phyloP scores from a whole-genome alignment of 179 eudicot genomes.

The Drosera spatulata region DNA sequence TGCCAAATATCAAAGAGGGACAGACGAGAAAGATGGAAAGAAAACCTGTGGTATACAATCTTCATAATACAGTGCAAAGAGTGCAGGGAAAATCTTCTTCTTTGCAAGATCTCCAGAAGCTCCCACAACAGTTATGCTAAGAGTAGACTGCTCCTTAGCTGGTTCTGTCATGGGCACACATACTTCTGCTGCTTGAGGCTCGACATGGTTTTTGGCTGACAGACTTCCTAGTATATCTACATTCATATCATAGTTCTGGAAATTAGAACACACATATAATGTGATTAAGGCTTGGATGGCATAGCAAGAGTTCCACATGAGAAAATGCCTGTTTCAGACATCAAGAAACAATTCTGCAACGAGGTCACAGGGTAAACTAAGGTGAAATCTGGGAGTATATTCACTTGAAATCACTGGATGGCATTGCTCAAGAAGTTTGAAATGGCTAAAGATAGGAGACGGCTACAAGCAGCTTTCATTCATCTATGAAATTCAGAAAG shows the following conservation, averaged over 20 bases:
- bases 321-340: too few relatives aligned
- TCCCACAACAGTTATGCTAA: constrained; percentile 78
- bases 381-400: too few relatives aligned
- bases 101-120: constrained; percentile 94
- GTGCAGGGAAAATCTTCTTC: constrained; percentile 91
- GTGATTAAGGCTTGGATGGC: too few relatives aligned
- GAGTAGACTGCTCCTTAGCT: constrained; percentile 26
- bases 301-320: too few relatives aligned
- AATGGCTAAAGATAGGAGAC: too few relatives aligned
- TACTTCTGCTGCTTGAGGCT: constrained; percentile 12
- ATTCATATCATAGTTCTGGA: constrained; percentile 7
- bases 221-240: constrained; percentile 37
- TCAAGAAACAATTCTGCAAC: too few relatives aligned
- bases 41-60: constrained; percentile 64
- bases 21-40: not conserved
- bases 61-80: constrained; percentile 74
- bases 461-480: too few relatives aligned
- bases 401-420: too few relatives aligned
- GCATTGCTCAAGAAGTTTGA: too few relatives aligned
- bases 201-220: constrained; percentile 18
- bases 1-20: too few relatives aligned
- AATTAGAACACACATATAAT: constrained; percentile 3
- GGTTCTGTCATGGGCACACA: constrained; percentile 13
- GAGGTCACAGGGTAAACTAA: too few relatives aligned
- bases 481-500: too few relatives aligned